These are phyloP conservation scores for Aspergillus jensenii DNA, from an alignment of 2,329 filamentous ascomycete species.

Conservation along the genomic window DNA sequence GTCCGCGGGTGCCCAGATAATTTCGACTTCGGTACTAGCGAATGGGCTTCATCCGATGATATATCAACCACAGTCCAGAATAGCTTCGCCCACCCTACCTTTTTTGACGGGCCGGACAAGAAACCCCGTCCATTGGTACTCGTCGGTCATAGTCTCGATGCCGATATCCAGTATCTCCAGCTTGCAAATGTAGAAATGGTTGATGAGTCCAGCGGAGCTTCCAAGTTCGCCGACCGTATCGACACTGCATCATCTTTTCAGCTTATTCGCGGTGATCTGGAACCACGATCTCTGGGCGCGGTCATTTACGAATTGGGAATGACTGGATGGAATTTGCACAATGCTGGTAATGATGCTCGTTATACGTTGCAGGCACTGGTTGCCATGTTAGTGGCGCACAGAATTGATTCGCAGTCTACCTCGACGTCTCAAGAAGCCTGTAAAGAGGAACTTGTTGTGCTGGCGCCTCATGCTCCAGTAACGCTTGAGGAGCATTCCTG, in stretches of 20 bases:
- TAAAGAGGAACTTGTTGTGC: not conserved
- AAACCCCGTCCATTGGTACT: constrained; percentile 70
- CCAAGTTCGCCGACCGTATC: constrained; percentile 58
- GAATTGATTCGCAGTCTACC: not conserved
- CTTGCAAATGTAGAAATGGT: constrained; percentile 60
- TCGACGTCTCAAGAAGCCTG: not conserved
- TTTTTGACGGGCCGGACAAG: constrained; percentile 20
- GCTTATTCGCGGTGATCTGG: constrained; percentile 55
- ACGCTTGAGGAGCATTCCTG: not conserved
- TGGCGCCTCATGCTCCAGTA: not conserved
- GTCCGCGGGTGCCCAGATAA: constrained; percentile 72
- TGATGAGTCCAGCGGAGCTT: constrained; percentile 18
- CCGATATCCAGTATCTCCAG: constrained; percentile 69
- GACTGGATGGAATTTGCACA: constrained; percentile 68
- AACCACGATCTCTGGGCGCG: constrained; percentile 57
- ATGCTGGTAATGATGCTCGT: constrained; percentile 81
- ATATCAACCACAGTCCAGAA: constrained; percentile 48
- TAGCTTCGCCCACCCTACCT: constrained; percentile 61
- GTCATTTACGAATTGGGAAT: constrained; percentile 68
- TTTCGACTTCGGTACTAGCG: constrained; percentile 69
- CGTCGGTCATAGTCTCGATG: constrained; percentile 70
- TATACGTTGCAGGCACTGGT: constrained; percentile 77
- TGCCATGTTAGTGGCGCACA: constrained; percentile 43
- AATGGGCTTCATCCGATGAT: constrained; percentile 51
- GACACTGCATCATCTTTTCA: constrained; percentile 75